Base-by-base conservation (phyloP, 2,329 filamentous ascomycete species). In the Botrytis medusae region DNA sequence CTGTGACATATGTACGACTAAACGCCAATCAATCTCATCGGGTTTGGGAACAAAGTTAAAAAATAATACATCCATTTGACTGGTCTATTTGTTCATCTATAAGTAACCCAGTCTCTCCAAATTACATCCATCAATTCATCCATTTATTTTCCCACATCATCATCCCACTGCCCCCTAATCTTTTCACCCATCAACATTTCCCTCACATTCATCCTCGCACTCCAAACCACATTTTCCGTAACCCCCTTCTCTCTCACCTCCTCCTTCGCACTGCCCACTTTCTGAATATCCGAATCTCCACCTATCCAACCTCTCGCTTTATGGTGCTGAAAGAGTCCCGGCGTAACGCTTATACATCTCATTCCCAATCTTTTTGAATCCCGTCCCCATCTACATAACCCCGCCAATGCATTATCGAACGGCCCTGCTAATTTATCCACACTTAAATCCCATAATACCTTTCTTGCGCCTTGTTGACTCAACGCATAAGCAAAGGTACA, bases 371-470 rank as follows among this genome's bases (percentile, higher is more conserved):
- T 68, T 7, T 12, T 75, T 5, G 25, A 20, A 65, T 64, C 34
- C 25, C 60, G 18, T 7, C 69, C 69, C 69, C 69, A 71, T 42
- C 69, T 44, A 57, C 69, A 71, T 6, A 71, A 6, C 3, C 60
- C 76, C 9, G 80, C 80, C 0, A 82, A 77, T 8, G 80, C 78
- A 65, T 82, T 82, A 68, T 82, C 81, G 60, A 82, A 81, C 0
- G 80, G 76, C 0, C 77, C 79, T 0, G 68, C 70, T 2, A 81
- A 75, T 44, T 79, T 78, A 74, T 82, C 80, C 4, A 77, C 68
- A 73, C 88, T 88, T 10, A 91, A 83, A 76, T 90, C 88, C 81
- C 87, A 90, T 71, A 88, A 86, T 25, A 90, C 87, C 80, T 90
- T 90, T 76, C 88, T 85, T 5, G 77, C 77, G 1, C 77, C 77